A percentile compares a stretch with the other conserved stretches of the same genome.
These are phyloP conservation scores for Conoideocrella luteorostrata DNA, from an alignment of 2,329 filamentous ascomycete species.

Conservation along the genomic window DNA sequence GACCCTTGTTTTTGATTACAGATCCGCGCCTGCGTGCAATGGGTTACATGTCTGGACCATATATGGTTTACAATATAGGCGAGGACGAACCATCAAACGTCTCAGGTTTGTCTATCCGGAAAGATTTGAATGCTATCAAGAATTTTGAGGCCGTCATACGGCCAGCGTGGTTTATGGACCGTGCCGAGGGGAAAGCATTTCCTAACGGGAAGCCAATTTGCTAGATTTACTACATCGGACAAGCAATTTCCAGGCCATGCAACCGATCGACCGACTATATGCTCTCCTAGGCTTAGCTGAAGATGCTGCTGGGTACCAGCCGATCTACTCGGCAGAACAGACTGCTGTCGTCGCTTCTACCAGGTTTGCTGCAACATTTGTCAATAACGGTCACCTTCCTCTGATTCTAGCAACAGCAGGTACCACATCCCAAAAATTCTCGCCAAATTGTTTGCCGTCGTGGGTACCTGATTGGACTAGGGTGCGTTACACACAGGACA, in stretches of 20 bases:
- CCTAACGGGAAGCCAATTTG: slow-evolving; percentile 3
- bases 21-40: slow-evolving; percentile 9
- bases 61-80: slow-evolving; percentile 8
- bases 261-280: slow-evolving; percentile 6
- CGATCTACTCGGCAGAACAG: slow-evolving; percentile 8
- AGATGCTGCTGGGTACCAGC: slow-evolving; percentile 4
- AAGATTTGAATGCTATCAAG: slow-evolving; percentile 7
- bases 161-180: not conserved
- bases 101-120: slow-evolving; percentile 7
- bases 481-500: slow-evolving; percentile 6
- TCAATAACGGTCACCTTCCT: slow-evolving; percentile 6
- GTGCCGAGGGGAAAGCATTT: slow-evolving; percentile 6
- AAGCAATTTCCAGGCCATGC: slow-evolving; percentile 8
- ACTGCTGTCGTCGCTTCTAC: slow-evolving; percentile 5
- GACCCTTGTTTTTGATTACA: slow-evolving; percentile 4
- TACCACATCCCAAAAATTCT: not conserved
- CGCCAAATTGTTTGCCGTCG: slow-evolving; percentile 2
- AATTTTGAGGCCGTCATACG: slow-evolving; percentile 2
- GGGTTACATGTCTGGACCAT: slow-evolving; percentile 9
- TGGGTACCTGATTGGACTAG: slow-evolving; percentile 11
- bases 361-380: slow-evolving; percentile 8
- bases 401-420: slow-evolving; percentile 7
- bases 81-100: not conserved
- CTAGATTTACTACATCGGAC: slow-evolving; percentile 6
- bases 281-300: slow-evolving; percentile 9